Evolutionary conservation across 176 grass and related monocot species (phyloP), one percentile per base, ranked within the genome.

Genomic region (Musa itinerans): DNA sequence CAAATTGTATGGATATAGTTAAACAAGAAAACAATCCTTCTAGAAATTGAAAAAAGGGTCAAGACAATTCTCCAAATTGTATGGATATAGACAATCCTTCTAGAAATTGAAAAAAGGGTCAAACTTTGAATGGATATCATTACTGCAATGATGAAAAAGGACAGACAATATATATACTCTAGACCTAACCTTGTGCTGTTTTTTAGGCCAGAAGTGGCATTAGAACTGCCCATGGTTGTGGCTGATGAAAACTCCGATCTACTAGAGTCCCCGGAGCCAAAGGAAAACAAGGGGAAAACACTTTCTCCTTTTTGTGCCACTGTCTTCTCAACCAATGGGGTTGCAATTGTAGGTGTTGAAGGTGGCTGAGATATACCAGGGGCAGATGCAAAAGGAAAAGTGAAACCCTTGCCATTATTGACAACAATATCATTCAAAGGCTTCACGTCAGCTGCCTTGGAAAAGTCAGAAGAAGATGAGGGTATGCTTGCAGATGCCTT

Each of bases 391-490:
- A 71, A 79, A 77, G 81, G 75, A 79, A 88, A 86, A 73, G 68
- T 65, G 78, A 86, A 86, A 82, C 66, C 55, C 10, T 15, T 71
- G 53, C 71, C 78, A 49, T 84, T 82, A 25, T 78, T 69, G 22
- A 74, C 68, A 84, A 74, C 11, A 68, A 23, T 50, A 82, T 66
- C 19, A 49, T 8, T 20, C 49, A 63, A 53, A 78, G 17, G 54
- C 65, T 76, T 84, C 69, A 82, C 85, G 53, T 79, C 86, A 86
- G 53, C 13, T 49, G 61, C 81, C 78, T 81, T 74, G 23, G 84
- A 65, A 52, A 69, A 82, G 81, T 80, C 17, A 29, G 86, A 86
- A 75, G 79, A 65, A 9, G 63, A 79, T 9, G 62, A 24, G 65
- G 50, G 61, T 13, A 34, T 77, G 11, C 63, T 71, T 77, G 85